These are phyloP conservation scores for Schizothecium vesticola DNA, from an alignment of 495 filamentous ascomycete species.

Conservation along the genomic window DNA sequence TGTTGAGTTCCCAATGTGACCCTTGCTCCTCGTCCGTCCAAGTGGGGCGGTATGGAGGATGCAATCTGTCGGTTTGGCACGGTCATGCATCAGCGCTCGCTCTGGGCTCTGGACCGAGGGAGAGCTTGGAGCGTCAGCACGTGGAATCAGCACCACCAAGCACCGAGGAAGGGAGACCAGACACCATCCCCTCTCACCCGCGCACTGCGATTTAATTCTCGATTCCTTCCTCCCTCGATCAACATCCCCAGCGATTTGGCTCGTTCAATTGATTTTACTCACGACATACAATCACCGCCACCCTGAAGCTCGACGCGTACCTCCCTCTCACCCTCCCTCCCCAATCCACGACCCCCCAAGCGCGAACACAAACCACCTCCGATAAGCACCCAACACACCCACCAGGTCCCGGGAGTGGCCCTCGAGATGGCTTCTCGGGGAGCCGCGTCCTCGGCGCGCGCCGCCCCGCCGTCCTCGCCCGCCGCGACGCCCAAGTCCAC, in stretches of 20 bases:
- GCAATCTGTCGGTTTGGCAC: background rate
- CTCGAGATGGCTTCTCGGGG: slow-evolving; percentile 2
- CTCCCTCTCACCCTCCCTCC: background rate
- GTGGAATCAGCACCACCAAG: slow-evolving; percentile 3
- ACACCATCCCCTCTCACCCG: background rate
- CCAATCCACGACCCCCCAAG: background rate
- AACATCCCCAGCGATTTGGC: background rate
- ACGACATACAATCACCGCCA: background rate
- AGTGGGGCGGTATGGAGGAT: background rate
- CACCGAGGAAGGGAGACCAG: background rate
- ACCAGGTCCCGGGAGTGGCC: background rate
- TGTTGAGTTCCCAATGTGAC: slow-evolving; percentile 9
- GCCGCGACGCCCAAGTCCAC: slow-evolving; percentile 23
- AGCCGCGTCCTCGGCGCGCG: background rate
- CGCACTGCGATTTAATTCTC: background rate
- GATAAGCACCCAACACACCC: background rate
- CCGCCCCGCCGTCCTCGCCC: background rate
- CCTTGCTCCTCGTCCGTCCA: background rate
- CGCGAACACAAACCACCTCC: background rate
- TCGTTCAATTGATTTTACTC: background rate
- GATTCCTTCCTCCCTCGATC: background rate
- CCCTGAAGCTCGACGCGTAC: background rate
- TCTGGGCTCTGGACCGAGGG: background rate
- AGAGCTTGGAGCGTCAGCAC: background rate
- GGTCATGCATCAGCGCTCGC: background rate